phyloP scores from a whole-genome alignment of 2,329 filamentous ascomycete species.

The Fusarium graminum region DNA sequence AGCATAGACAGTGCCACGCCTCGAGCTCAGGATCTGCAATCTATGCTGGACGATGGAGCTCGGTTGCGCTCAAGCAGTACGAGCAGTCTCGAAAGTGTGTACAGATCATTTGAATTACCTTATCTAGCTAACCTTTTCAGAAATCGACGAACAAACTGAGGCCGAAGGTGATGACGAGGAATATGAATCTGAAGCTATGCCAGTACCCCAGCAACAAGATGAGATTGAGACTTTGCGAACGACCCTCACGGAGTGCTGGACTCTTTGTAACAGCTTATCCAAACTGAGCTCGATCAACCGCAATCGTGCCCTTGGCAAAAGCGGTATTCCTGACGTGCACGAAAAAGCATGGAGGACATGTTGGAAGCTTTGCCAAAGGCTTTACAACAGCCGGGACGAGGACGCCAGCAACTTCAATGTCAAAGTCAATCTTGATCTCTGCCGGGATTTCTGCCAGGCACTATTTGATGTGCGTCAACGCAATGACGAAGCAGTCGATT shows the following conservation, averaged over 20 bases:
- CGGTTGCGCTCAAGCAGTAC: slow-evolving; percentile 74
- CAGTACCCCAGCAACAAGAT: slow-evolving; percentile 62
- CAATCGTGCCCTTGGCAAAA: slow-evolving; percentile 80
- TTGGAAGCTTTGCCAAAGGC: slow-evolving; percentile 90
- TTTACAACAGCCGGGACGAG: slow-evolving; percentile 85
- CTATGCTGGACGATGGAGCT: slow-evolving; percentile 71
- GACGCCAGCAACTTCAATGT: slow-evolving; percentile 75
- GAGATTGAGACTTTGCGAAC: slow-evolving; percentile 78
- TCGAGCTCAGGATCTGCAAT: slow-evolving; percentile 83
- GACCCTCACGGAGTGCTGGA: slow-evolving; percentile 92
- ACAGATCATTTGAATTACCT: not conserved
- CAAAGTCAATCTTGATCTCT: slow-evolving; percentile 83
- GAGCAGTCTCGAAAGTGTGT: slow-evolving; percentile 82
- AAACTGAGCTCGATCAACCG: slow-evolving; percentile 87
- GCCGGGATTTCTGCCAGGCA: slow-evolving; percentile 91
- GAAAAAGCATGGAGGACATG: slow-evolving; percentile 94
- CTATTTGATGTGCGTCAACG: slow-evolving; percentile 87
- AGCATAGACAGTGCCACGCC: slow-evolving; percentile 80
- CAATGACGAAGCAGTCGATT: slow-evolving; percentile 84
- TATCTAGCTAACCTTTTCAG: slow-evolving; percentile 52
- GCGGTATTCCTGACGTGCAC: slow-evolving; percentile 80
- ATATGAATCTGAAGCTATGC: slow-evolving; percentile 60
- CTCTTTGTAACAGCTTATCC: slow-evolving; percentile 89
- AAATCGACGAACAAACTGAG: slow-evolving; percentile 68
- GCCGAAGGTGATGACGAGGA: slow-evolving; percentile 68